phyloP scores from a whole-genome alignment of 129 eudicot species.

The Helichrysum umbraculigerum region DNA sequence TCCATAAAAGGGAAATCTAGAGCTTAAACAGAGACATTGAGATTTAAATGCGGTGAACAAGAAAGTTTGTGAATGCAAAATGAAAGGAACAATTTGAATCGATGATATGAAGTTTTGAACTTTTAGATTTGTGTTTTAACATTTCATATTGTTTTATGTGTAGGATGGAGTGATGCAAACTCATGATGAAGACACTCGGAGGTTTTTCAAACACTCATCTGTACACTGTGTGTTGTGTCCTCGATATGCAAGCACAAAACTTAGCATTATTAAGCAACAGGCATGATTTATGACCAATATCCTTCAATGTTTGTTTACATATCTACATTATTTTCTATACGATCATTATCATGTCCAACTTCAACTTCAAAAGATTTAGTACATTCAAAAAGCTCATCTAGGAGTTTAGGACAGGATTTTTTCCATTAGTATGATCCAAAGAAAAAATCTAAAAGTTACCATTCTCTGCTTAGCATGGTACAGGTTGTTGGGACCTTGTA shows the following conservation, averaged over 20 bases:
- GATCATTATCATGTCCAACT: too few relatives aligned
- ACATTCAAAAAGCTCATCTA: too few relatives aligned
- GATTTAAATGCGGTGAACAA: not conserved
- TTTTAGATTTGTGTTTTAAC: not conserved
- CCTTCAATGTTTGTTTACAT: not conserved
- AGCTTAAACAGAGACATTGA: not conserved
- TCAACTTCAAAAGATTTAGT: too few relatives aligned
- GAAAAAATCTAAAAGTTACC: not conserved
- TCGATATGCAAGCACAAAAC: constrained; percentile 85
- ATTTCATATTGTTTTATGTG: constrained; percentile 18
- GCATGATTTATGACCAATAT: constrained; percentile 48
- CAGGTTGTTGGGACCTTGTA: constrained; percentile 92
- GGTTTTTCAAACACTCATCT: constrained; percentile 83
- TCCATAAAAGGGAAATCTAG: not conserved
- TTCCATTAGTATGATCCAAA: not conserved
- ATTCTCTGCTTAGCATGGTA: not conserved
- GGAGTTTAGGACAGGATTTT: too few relatives aligned
- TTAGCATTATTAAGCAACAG: constrained; percentile 89
- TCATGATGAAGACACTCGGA: constrained; percentile 84
- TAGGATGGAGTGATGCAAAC: constrained; percentile 90
- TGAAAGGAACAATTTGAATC: constrained; percentile 3
- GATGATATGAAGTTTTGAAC: not conserved
- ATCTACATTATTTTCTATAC: too few relatives aligned
- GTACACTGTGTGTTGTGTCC: constrained; percentile 72
- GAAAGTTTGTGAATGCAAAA: not conserved